Evolutionary conservation across 1,284 basidiomycete species (phyloP), one percentile per base, ranked within the genome.

Genomic region (Xerocomus nothofagi): DNA sequence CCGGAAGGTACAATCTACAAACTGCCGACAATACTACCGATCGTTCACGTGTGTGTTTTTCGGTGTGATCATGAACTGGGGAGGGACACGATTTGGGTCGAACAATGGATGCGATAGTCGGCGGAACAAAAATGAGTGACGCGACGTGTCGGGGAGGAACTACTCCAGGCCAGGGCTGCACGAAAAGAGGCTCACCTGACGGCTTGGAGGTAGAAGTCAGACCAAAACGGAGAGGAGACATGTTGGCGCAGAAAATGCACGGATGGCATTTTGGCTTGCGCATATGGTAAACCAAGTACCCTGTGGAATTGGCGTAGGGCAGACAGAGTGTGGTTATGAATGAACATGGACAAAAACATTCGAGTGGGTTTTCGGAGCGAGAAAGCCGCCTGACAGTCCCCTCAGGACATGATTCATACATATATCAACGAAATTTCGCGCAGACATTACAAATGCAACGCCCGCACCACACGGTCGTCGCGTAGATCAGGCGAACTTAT

Each of bases 11-110:
- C 44, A 33, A 23, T 43, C 39, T n/a, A n/a, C 31, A 50, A 44
- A 38, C 33, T 38, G 49, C 46, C 51, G 49, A 46, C 15, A 57
- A 61, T 57, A 42, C 53, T 14, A 49, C 60, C 64, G 62, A 50
- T 33, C 32, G 29, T 37, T 27, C 48, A 51, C 56, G 27, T 49
- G 49, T 44, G 20, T 18, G n/a, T 40, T 49, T 37, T 33, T 15
- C 48, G 44, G 20, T 21, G 38, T 47, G n/a, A n/a, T n/a, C n/a
- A n/a, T n/a, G 42, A 40, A n/a, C 34, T 39, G 18, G 34, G 47
- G 17, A 17, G 30, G 9, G 14, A 33, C 37, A 37, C 24, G n/a
- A 37, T 31, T 46, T 18, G 21, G 17, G 18, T 31, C 15, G 44
- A 43, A 49, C 44, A 49, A 34, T 46, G 41, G 37, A 21, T 39